Evolutionary conservation across 768 basidiomycete genomes (phyloP), one percentile per base, ranked within the genome.

Genomic region (Boletus rex-veris): DNA sequence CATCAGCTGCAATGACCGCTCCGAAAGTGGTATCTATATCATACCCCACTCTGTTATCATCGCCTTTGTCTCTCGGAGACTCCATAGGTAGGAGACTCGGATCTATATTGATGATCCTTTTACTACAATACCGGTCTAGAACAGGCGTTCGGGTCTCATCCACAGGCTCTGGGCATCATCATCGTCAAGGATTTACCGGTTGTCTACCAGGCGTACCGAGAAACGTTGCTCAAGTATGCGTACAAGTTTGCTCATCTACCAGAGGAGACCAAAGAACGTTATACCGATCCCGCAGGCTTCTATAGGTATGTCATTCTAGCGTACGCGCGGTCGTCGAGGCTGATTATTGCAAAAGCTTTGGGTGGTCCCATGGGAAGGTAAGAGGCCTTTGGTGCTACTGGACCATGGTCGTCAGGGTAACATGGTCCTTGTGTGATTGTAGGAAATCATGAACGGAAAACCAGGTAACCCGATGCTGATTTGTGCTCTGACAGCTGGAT

Each of bases 301-400:
- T 97, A 92, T 65, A 89, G 89, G 88, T 88, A 57, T 47, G 79
- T 66, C 21, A 15, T 21, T 18, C 26, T 5, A n/a, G 3, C 26
- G n/a, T 16, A 53, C 35, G 6, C 24, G 24, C 21, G 5, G 10
- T 19, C 28, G 1, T 26, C 19, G 24, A 37, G 21, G 19, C 21
- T 53, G 33, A 62, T n/a, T 7, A 45, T 48, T 3, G 10, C 36
- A 16, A 44, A 57, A 90, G 87, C 67, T 98, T 94, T 70, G 96
- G 96, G n/a, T 98, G 96, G 96, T 91, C 88, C 41, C 91, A 96
- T 71, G 96, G 96, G 50, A 97, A 98, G 79, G 89, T 85, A 60
- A 48, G 66, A 57, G 15, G 30, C 10, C 21, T n/a, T 33, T 43
- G 26, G 46, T 33, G n/a, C 8, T 41, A 16, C 18, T 14, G 35